phyloP scores from a whole-genome alignment of 805 yeast species.

The Yarrowia hollandica region DNA sequence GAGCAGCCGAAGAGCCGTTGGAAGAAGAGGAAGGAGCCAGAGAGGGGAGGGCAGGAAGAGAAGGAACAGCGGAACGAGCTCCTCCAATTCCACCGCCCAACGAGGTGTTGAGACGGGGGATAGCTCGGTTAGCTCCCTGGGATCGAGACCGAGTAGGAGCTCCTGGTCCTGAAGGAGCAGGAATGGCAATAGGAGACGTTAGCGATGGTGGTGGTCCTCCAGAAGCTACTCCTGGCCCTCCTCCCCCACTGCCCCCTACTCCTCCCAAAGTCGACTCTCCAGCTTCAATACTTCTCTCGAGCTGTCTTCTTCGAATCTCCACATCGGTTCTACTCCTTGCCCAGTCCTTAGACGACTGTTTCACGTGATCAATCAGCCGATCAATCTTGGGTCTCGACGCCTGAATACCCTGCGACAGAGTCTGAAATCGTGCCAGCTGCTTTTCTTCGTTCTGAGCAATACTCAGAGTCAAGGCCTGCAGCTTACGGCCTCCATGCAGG shows the following conservation, averaged over 20 bases:
- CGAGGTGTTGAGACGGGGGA: constrained; percentile 7
- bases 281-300: constrained; percentile 39
- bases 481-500: constrained; percentile 47
- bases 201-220: too few relatives aligned
- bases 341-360: constrained; percentile 44
- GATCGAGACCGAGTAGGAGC: constrained; percentile 24
- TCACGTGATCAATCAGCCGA: constrained; percentile 40
- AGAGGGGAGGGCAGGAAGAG: neutral
- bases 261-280: neutral
- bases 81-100: constrained; percentile 2
- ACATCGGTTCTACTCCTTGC: constrained; percentile 43
- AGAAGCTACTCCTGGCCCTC: neutral
- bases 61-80: constrained; percentile 3
- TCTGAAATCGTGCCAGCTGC: constrained; percentile 38
- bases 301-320: constrained; percentile 42
- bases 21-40: neutral
- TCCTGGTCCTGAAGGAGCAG: neutral
- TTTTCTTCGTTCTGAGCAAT: constrained; percentile 43
- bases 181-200: constrained; percentile 18
- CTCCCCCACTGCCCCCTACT: neutral
- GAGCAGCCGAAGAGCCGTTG: neutral
- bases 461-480: constrained; percentile 43
- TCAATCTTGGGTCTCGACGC: constrained; percentile 40
- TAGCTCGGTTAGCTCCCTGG: constrained; percentile 19
- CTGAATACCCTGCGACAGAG: constrained; percentile 37